A percentile compares a stretch with the other conserved stretches of the same genome.
Evolutionary conservation across 2,329 filamentous ascomycete genomes (phyloP).

Genomic region (Plenodomus tracheiphilus): DNA sequence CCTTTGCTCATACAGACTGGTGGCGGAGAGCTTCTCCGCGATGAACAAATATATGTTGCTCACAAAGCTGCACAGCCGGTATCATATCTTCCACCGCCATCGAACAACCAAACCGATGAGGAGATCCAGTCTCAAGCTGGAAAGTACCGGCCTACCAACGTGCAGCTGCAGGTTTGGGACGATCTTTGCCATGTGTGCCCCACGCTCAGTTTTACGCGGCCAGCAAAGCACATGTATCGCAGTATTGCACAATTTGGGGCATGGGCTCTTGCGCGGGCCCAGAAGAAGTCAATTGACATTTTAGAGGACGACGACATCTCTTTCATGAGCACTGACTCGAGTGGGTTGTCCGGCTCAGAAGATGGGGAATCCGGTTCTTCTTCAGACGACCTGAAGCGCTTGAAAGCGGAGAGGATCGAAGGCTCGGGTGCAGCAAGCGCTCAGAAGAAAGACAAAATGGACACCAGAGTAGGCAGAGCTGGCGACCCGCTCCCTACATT

Average conservation of each 20-base stretch:
- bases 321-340: slow-evolving; percentile 65
- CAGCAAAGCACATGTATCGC: slow-evolving; percentile 94
- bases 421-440: slow-evolving; percentile 22
- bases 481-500: slow-evolving; percentile 83
- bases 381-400: slow-evolving; percentile 27
- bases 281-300: slow-evolving; percentile 79
- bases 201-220: slow-evolving; percentile 93
- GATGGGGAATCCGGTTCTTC: slow-evolving; percentile 21
- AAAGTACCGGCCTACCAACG: slow-evolving; percentile 80
- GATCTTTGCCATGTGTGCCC: slow-evolving; percentile 90
- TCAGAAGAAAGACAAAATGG: slow-evolving; percentile 12
- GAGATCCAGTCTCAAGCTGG: slow-evolving; percentile 66
- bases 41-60: slow-evolving; percentile 93
- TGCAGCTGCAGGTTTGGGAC: slow-evolving; percentile 95
- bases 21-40: slow-evolving; percentile 84
- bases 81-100: slow-evolving; percentile 67
- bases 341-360: slow-evolving; percentile 15
- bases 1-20: slow-evolving; percentile 85
- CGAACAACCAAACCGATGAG: slow-evolving; percentile 52
- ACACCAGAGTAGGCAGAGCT: slow-evolving; percentile 70
- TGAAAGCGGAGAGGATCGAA: slow-evolving; percentile 16
- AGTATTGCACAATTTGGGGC: slow-evolving; percentile 91
- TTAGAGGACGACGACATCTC: slow-evolving; percentile 77
- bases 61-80: slow-evolving; percentile 89
- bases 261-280: slow-evolving; percentile 83